A percentile compares a stretch with the other conserved stretches of the same genome.
Conservation (phyloP, 2,329 filamentous ascomycete species). For the Cercospora sp. region DNA sequence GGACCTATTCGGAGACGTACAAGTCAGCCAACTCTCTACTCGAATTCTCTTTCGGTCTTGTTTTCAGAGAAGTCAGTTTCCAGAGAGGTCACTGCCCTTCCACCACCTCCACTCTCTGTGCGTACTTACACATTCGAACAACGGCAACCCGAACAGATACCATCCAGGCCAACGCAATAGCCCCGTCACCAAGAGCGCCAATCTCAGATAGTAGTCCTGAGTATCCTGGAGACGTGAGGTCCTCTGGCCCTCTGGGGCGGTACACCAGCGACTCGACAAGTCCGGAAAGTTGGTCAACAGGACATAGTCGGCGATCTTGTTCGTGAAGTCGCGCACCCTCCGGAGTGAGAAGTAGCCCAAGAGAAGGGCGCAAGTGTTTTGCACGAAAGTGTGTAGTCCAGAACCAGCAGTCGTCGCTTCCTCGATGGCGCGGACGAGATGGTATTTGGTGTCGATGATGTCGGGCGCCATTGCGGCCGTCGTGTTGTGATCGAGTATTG, state of each 20-base stretch:
- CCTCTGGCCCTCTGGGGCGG: not conserved
- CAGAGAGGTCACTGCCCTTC: not conserved
- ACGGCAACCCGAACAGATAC: not conserved
- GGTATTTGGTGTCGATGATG: not conserved
- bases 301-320: not conserved
- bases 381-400: not conserved
- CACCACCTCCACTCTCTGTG: not conserved
- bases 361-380: not conserved
- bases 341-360: slow-evolving; percentile 1
- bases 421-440: not conserved
- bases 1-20: not conserved
- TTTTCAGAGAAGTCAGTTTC: not conserved
- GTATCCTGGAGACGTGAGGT: not conserved
- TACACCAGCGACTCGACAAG: not conserved
- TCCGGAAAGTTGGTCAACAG: not conserved
- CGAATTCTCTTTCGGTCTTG: not conserved
- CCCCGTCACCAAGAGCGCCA: not conserved
- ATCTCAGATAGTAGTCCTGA: not conserved
- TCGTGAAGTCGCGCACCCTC: not conserved
- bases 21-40: not conserved
- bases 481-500: not conserved
- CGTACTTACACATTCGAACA: slow-evolving; percentile 2
- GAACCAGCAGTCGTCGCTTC: not conserved
- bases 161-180: slow-evolving; percentile 5
- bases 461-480: not conserved